A percentile compares a stretch with the other conserved stretches of the same genome.
phyloP scores from a whole-genome alignment of 208 protist genomes.

The Trypanosoma scelopori region DNA sequence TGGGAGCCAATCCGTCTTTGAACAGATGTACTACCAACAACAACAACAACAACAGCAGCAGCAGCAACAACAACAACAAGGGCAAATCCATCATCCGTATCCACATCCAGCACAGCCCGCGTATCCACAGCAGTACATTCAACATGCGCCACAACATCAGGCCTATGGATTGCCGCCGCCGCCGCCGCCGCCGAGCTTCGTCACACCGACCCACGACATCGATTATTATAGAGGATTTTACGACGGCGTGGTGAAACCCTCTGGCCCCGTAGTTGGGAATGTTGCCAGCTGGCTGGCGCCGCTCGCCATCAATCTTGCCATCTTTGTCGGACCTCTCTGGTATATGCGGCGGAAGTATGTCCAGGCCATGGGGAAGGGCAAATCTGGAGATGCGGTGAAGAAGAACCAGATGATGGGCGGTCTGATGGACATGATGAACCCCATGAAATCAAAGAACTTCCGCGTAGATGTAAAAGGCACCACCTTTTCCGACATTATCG shows the following conservation, averaged over 20 bases:
- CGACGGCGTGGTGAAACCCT: slow-evolving; percentile 78
- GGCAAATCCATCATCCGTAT: slow-evolving; percentile 15
- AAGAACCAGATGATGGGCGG: slow-evolving; percentile 61
- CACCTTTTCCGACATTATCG: slow-evolving; percentile 95
- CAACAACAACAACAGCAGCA: slow-evolving; percentile 46
- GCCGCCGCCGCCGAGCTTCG: slow-evolving; percentile 18
- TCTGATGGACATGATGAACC: slow-evolving; percentile 94
- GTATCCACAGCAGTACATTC: slow-evolving; percentile 27
- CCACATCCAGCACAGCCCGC: slow-evolving; percentile 17
- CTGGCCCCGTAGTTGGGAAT: slow-evolving; percentile 64
- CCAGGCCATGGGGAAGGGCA: slow-evolving; percentile 60
- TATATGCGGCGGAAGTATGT: slow-evolving; percentile 88
- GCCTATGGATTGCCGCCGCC: slow-evolving; percentile 4
- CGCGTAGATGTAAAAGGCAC: slow-evolving; percentile 85
- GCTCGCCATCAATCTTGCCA: slow-evolving; percentile 75
- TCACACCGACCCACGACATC: slow-evolving; percentile 42
- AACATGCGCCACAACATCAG: not conserved
- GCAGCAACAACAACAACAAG: slow-evolving; percentile 22
- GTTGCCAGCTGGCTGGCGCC: slow-evolving; percentile 79
- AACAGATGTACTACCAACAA: slow-evolving; percentile 77
- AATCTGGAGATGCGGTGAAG: slow-evolving; percentile 26
- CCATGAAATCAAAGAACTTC: slow-evolving; percentile 89
- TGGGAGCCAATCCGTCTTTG: slow-evolving; percentile 63
- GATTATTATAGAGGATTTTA: slow-evolving; percentile 92
- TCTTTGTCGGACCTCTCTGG: slow-evolving; percentile 88